Percentiles rank a stretch among this genome's conserved stretches.
These are phyloP conservation scores for Macrophomina phaseolina DNA, from an alignment of 2,329 filamentous ascomycete genomes.

Conservation along the genomic window DNA sequence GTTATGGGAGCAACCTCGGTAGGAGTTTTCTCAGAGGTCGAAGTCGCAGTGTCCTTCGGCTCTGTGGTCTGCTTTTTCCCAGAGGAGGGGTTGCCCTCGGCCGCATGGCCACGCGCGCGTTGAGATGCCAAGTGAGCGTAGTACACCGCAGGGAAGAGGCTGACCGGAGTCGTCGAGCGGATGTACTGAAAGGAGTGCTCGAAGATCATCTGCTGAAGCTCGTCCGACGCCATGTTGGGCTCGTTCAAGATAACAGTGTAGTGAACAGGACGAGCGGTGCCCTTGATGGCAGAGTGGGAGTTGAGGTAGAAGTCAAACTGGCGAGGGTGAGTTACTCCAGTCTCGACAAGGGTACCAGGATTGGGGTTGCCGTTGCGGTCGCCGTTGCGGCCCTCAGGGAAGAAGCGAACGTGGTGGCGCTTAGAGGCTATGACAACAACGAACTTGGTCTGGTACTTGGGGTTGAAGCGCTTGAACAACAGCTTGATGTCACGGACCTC, in stretches of 20 bases:
- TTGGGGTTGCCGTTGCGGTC: conserved; percentile 83
- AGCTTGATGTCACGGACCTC: conserved; percentile 76
- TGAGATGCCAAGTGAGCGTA: conserved; percentile 90
- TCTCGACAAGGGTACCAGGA: conserved; percentile 86
- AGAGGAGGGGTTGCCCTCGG: conserved; percentile 6
- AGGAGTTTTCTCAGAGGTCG: conserved; percentile 35
- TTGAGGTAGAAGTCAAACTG: conserved; percentile 86
- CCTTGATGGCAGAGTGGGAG: conserved; percentile 83
- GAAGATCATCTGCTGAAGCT: conserved; percentile 87
- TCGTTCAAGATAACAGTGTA: conserved; percentile 92
- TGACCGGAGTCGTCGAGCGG: conserved; percentile 90
- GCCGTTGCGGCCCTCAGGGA: conserved; percentile 65
- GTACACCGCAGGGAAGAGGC: conserved; percentile 86
- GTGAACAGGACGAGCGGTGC: conserved; percentile 88
- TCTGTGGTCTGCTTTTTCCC: conserved; percentile 30
- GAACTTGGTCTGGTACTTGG: conserved; percentile 64
- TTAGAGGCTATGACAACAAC: conserved; percentile 90
- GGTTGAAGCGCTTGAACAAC: conserved; percentile 34
- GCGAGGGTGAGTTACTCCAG: conserved; percentile 86
- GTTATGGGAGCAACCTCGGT: conserved; percentile 48
- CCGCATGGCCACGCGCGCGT: conserved; percentile 73
- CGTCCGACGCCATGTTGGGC: conserved; percentile 67
- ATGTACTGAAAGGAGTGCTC: conserved; percentile 94
- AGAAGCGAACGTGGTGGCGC: conserved; percentile 92
- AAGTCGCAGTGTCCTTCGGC: conserved; percentile 36